Conservation (phyloP, 441 rosid genomes). For the Capsella rubella region DNA sequence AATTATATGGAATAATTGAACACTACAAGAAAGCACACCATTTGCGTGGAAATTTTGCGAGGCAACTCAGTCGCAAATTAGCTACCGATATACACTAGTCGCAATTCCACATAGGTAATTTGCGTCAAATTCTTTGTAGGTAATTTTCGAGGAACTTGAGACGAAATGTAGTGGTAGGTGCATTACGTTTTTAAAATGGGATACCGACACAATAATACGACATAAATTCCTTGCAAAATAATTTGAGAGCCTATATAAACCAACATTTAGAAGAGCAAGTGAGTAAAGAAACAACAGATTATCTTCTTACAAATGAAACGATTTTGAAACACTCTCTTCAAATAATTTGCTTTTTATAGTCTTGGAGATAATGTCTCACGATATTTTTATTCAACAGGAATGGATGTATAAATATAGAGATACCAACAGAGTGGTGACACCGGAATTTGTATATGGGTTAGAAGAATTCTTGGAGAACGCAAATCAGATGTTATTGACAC, state of each 20-base stretch:
- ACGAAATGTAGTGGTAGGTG: too few relatives aligned
- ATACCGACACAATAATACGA: background rate
- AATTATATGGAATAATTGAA: too few relatives aligned
- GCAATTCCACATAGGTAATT: background rate
- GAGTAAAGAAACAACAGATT: too few relatives aligned
- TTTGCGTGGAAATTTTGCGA: background rate
- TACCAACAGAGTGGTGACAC: too few relatives aligned
- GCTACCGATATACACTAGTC: too few relatives aligned
- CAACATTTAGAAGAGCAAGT: background rate
- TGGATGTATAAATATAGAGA: too few relatives aligned
- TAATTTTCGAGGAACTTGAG: background rate
- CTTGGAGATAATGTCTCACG: background rate
- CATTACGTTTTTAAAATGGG: too few relatives aligned
- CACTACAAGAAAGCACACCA: background rate
- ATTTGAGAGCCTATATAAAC: background rate
- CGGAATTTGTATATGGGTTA: too few relatives aligned
- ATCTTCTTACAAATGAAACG: background rate
- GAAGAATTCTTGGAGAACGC: too few relatives aligned
- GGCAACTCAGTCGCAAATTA: background rate
- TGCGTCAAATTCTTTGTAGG: background rate
- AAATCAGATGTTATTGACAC: too few relatives aligned
- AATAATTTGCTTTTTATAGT: too few relatives aligned
- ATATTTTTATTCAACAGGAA: too few relatives aligned
- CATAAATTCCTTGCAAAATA: background rate
- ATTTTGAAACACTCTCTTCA: background rate